Percentiles rank a stretch among this genome's conserved stretches.
phyloP scores from a whole-genome alignment of 306 rosid genomes.

The Amphicarpaea edgeworthii region DNA sequence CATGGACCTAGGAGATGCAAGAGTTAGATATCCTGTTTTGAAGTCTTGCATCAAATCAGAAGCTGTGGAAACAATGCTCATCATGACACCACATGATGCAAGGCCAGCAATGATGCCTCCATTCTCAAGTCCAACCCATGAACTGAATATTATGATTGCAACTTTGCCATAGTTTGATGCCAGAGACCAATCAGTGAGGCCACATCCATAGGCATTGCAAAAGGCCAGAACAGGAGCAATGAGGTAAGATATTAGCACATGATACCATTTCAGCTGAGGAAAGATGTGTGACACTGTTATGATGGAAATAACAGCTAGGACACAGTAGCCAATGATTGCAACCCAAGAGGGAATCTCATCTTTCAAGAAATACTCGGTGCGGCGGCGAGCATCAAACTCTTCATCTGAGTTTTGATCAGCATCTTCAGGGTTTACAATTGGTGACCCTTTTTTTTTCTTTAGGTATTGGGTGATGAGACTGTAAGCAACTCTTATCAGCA shows the following conservation, averaged over 20 bases:
- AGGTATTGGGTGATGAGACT: slow-evolving; percentile 44
- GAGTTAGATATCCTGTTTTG: slow-evolving; percentile 76
- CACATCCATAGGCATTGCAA: slow-evolving; percentile 79
- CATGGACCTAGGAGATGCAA: slow-evolving; percentile 78
- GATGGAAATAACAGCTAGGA: slow-evolving; percentile 61
- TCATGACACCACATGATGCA: slow-evolving; percentile 84
- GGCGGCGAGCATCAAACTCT: slow-evolving; percentile 50
- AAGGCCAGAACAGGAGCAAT: slow-evolving; percentile 77
- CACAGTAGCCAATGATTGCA: slow-evolving; percentile 55
- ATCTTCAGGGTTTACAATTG: not conserved
- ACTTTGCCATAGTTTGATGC: slow-evolving; percentile 84
- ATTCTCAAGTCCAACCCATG: slow-evolving; percentile 65
- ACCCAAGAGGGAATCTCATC: slow-evolving; percentile 70
- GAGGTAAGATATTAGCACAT: slow-evolving; percentile 58
- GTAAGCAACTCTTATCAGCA: slow-evolving; percentile 53
- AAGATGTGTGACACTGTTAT: slow-evolving; percentile 59
- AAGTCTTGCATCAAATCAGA: slow-evolving; percentile 86
- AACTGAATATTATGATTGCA: slow-evolving; percentile 70
- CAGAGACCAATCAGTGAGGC: slow-evolving; percentile 84
- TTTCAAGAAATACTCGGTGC: slow-evolving; percentile 57
- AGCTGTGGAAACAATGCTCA: slow-evolving; percentile 83
- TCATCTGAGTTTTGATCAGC: not conserved
- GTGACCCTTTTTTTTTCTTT: slow-evolving; percentile 6
- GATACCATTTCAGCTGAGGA: slow-evolving; percentile 72
- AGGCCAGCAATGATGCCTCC: slow-evolving; percentile 85